Percentiles rank a stretch among this genome's conserved stretches.
These are phyloP conservation scores for Neurospora sp. DNA, from an alignment of 495 filamentous ascomycete genomes.

Conservation along the genomic window DNA sequence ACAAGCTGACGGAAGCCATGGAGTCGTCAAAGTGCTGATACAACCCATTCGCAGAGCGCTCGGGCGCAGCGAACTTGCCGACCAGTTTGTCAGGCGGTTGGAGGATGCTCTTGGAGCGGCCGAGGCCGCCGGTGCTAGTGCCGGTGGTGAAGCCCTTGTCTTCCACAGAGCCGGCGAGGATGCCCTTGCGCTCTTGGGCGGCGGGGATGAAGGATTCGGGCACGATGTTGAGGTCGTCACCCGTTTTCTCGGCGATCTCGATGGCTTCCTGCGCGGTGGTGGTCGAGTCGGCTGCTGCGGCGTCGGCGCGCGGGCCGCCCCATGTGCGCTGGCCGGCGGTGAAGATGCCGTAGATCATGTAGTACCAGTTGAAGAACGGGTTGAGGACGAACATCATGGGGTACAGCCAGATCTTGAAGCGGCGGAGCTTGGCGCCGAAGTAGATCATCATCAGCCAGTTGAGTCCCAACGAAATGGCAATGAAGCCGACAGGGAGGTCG, in stretches of 20 bases:
- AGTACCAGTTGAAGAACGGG: constrained; percentile 97
- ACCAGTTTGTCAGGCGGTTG: constrained; percentile 64
- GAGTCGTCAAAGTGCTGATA: constrained; percentile 55
- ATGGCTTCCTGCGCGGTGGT: constrained; percentile 80
- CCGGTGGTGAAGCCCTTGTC: constrained; percentile 11
- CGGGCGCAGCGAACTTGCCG: constrained; percentile 56
- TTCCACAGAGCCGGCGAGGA: constrained; percentile 22
- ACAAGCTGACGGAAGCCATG: constrained; percentile 34
- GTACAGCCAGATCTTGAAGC: constrained; percentile 91
- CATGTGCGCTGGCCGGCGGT: constrained; percentile 93
- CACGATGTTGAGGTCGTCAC: constrained; percentile 87
- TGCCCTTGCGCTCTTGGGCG: constrained; percentile 35
- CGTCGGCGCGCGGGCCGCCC: constrained; percentile 92
- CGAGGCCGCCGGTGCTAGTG: constrained; percentile 5
- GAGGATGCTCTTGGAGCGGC: constrained; percentile 41
- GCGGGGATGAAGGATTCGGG: constrained; percentile 81
- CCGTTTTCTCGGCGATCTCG: constrained; percentile 64
- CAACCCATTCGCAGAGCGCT: constrained; percentile 51
- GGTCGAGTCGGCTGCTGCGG: constrained; percentile 65
- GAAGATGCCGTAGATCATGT: constrained; percentile 83
- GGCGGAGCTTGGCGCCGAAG: constrained; percentile 75
- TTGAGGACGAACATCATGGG: constrained; percentile 93
- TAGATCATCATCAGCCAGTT: constrained; percentile 97
- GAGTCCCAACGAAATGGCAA: constrained; percentile 85
- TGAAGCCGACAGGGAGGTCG: constrained; percentile 86